phyloP scores from a whole-genome alignment of 139 green algal species.

The Chlamydomonas eustigma region DNA sequence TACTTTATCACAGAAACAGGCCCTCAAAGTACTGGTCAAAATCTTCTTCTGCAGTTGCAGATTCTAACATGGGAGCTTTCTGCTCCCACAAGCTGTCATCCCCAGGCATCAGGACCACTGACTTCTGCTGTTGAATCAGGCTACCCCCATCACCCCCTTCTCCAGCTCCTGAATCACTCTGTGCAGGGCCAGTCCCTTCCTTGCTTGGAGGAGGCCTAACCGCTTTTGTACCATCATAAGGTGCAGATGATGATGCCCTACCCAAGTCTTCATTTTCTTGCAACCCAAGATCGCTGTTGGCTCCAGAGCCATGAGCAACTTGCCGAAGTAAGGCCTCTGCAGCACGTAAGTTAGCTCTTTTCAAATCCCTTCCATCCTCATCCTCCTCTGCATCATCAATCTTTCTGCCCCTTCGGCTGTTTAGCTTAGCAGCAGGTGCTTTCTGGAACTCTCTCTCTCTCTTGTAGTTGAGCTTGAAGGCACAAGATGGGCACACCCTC shows the following conservation, averaged over 20 bases:
- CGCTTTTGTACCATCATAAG: no score
- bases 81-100: constrained; percentile 34
- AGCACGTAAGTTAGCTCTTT: not conserved
- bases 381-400: not conserved
- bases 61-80: constrained; percentile 25
- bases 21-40: constrained; percentile 39
- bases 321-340: not conserved
- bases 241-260: not conserved
- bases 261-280: no score
- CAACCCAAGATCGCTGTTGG: no score
- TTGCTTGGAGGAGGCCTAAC: no score
- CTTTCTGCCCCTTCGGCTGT: constrained; percentile 14
- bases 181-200: no score
- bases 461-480: constrained; percentile 77
- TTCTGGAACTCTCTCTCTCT: constrained; percentile 19
- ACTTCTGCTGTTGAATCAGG: not conserved
- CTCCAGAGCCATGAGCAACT: no score
- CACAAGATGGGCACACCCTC: constrained; percentile 72
- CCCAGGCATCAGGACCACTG: constrained; percentile 13
- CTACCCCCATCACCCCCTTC: not conserved
- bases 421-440: not conserved
- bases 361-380: not conserved
- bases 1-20: constrained; percentile 38
- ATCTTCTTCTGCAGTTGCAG: constrained; percentile 26
- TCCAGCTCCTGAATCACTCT: not conserved